phyloP scores from a whole-genome alignment of 2,329 filamentous ascomycete species.

The Claviceps quebecensis region DNA sequence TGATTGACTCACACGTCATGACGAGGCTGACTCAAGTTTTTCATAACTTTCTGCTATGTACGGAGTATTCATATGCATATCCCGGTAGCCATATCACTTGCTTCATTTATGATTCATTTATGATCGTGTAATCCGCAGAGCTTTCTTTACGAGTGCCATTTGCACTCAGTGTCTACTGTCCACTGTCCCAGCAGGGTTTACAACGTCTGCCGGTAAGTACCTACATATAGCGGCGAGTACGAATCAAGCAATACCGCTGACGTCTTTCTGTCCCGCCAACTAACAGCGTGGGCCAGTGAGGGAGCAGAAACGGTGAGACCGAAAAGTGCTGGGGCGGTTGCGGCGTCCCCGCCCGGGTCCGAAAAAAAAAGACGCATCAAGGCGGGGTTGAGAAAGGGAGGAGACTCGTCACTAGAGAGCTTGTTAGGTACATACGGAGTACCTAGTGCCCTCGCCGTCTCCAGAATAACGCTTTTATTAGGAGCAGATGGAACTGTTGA shows the following conservation, averaged over 20 bases:
- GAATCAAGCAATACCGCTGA: not conserved
- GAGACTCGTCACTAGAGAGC: not conserved
- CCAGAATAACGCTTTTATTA: no score
- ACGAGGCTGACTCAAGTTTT: not conserved
- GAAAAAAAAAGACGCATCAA: constrained; percentile 17
- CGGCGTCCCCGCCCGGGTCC: constrained; percentile 10
- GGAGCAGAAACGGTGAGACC: not conserved
- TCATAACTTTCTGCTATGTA: no score
- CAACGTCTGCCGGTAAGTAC: not conserved
- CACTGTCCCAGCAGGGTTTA: not conserved
- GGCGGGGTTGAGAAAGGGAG: constrained; percentile 1
- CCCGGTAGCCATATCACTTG: no score
- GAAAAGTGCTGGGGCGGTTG: not conserved
- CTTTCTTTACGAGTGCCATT: no score
- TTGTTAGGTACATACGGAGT: not conserved
- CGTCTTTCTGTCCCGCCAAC: constrained; percentile 2
- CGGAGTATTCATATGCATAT: no score
- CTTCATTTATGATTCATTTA: no score
- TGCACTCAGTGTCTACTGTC: no score
- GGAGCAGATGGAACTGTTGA: not conserved
- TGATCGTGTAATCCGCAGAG: no score
- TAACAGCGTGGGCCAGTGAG: not conserved
- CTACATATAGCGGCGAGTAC: constrained; percentile 3
- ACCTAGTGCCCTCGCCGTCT: no score
- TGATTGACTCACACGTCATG: constrained; percentile 3